phyloP scores from a whole-genome alignment of 2,329 filamentous ascomycete genomes.

The Ophiostoma australiae region DNA sequence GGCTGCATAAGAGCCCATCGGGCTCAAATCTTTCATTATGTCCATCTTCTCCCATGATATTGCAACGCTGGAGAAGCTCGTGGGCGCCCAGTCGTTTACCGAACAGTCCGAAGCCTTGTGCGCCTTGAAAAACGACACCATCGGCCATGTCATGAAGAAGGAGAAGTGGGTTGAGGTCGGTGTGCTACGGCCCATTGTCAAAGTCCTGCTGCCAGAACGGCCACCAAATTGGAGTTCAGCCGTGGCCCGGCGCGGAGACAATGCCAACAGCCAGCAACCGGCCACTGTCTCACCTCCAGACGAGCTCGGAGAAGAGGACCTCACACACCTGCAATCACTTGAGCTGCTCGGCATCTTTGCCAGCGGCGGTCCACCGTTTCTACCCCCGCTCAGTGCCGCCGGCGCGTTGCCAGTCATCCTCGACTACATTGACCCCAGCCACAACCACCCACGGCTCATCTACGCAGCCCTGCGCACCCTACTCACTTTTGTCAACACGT shows the following conservation, averaged over 20 bases:
- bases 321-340: conserved; percentile 69
- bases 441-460: conserved; percentile 61
- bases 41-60: conserved; percentile 46
- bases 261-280: conserved; percentile 33
- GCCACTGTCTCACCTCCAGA: conserved; percentile 32
- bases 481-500: conserved; percentile 63
- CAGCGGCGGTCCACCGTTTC: conserved; percentile 74
- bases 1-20: background rate
- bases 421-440: conserved; percentile 60
- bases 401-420: conserved; percentile 66
- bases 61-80: conserved; percentile 54
- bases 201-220: conserved; percentile 40
- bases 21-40: conserved; percentile 39
- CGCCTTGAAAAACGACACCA: conserved; percentile 78
- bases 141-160: conserved; percentile 84
- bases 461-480: conserved; percentile 70
- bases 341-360: conserved; percentile 82
- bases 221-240: conserved; percentile 28
- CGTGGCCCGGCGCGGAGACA: conserved; percentile 34
- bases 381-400: conserved; percentile 66
- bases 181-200: conserved; percentile 55
- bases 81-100: conserved; percentile 46
- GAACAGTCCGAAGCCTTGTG: conserved; percentile 60
- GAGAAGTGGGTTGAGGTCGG: conserved; percentile 69
- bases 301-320: conserved; percentile 57